These are phyloP conservation scores for Globisporangium okanoganense DNA, from an alignment of 352 stramenopile species.

Conservation along the genomic window DNA sequence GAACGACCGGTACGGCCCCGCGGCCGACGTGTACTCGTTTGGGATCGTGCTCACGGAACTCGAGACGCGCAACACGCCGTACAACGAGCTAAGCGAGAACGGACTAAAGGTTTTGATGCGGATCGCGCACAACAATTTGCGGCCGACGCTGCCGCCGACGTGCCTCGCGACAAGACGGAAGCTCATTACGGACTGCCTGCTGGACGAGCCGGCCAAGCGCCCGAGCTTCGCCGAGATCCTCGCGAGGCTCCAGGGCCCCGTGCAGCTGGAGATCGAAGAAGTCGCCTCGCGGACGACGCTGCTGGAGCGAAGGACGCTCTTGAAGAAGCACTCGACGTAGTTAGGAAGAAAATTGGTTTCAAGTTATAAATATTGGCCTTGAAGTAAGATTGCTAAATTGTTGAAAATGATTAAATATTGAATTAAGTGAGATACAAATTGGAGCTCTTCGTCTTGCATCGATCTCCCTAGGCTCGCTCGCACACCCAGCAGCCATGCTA, in stretches of 20 bases:
- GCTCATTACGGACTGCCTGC: constrained; percentile 76
- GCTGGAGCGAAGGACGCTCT: constrained; percentile 22
- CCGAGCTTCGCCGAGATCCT: constrained; percentile 81
- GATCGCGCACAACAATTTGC: constrained; percentile 66
- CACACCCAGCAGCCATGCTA: no score
- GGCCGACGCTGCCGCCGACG: constrained; percentile 60
- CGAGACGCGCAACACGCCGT: constrained; percentile 78
- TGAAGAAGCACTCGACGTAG: constrained; percentile 13
- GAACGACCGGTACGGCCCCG: constrained; percentile 75
- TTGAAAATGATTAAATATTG: not conserved
- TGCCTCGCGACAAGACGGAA: constrained; percentile 53
- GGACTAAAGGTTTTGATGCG: constrained; percentile 77
- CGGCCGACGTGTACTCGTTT: constrained; percentile 87
- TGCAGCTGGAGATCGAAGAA: constrained; percentile 77
- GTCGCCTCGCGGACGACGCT: constrained; percentile 27
- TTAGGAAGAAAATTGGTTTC: no score
- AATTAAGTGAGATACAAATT: no score
- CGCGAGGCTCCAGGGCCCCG: constrained; percentile 62
- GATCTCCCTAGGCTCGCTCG: no score
- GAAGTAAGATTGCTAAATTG: constrained; percentile 1
- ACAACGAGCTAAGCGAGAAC: constrained; percentile 70
- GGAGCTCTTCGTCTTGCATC: no score
- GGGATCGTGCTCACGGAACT: constrained; percentile 87
- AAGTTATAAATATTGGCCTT: not conserved
- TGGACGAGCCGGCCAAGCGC: constrained; percentile 41